phyloP scores from a whole-genome alignment of 73 alveolate genomes.

The Loxodes magnus region DNA sequence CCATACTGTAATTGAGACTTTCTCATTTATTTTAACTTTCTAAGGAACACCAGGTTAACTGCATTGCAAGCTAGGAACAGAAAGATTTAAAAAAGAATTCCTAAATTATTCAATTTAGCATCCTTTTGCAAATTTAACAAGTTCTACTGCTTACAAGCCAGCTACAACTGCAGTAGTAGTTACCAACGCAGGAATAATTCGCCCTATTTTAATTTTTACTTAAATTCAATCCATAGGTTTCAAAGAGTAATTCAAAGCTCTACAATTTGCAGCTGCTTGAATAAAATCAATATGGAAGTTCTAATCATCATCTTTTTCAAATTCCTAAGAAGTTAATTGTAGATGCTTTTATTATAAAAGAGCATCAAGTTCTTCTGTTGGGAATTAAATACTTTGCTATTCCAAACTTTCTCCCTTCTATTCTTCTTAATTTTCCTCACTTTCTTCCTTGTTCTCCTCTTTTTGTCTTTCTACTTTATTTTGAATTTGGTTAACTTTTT shows the following conservation, averaged over 20 bases:
- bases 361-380: slow-evolving; percentile 28
- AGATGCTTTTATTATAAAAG: no score
- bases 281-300: slow-evolving; percentile 80
- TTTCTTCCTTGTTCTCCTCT: background rate
- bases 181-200: slow-evolving; percentile 88
- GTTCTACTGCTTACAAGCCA: slow-evolving; percentile 51
- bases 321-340: no score
- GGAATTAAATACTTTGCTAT: no score
- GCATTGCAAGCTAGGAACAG: no score
- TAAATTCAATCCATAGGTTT: slow-evolving; percentile 48
- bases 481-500: no score
- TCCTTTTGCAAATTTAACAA: slow-evolving; percentile 24
- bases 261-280: slow-evolving; percentile 68
- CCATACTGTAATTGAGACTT: no score
- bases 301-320: slow-evolving; percentile 79
- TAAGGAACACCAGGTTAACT: no score
- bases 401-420: no score
- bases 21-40: no score
- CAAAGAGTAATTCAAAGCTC: slow-evolving; percentile 84
- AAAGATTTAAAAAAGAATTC: slow-evolving; percentile 37
- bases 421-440: no score
- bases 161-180: slow-evolving; percentile 89
- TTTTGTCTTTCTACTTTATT: no score
- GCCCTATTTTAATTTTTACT: slow-evolving; percentile 85
- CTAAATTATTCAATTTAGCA: slow-evolving; percentile 19